Percentiles rank a stretch among this genome's conserved stretches.
Conservation (phyloP, 345 rosid species). For the Fremontodendron californicum region DNA sequence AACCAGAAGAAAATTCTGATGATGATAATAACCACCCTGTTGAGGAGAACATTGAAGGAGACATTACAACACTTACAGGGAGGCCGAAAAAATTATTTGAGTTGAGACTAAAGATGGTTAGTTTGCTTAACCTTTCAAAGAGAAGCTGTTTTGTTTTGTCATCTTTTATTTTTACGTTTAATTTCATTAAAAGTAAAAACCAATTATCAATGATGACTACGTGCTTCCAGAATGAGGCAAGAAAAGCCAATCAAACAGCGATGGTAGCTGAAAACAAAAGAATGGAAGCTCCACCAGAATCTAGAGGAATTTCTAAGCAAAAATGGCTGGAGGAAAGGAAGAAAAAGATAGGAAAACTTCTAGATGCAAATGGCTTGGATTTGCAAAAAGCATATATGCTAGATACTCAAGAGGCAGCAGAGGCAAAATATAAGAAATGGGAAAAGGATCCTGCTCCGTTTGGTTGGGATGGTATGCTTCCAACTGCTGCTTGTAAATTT, state of each 20-base stretch:
- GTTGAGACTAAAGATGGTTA: conserved; percentile 81
- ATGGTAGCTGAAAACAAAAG: conserved; percentile 87
- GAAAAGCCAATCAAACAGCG: conserved; percentile 85
- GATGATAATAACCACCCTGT: conserved; percentile 35
- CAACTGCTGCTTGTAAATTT: background rate
- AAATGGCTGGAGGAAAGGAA: conserved; percentile 92
- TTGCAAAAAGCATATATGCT: conserved; percentile 77
- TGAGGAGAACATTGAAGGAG: conserved; percentile 49
- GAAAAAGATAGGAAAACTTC: conserved; percentile 82
- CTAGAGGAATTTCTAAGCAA: conserved; percentile 87
- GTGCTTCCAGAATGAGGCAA: conserved; percentile 63
- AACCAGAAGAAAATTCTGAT: conserved; percentile 43
- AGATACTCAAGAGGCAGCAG: conserved; percentile 89
- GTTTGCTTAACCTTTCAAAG: background rate
- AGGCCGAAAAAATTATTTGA: conserved; percentile 76
- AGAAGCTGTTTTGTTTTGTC: conserved; percentile 10
- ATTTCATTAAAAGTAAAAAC: background rate
- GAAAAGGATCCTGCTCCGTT: conserved; percentile 89
- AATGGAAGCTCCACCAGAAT: conserved; percentile 78
- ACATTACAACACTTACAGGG: conserved; percentile 68
- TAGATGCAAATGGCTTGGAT: conserved; percentile 91
- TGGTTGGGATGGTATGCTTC: conserved; percentile 89
- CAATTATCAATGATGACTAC: conserved; percentile 4
- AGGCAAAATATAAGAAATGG: conserved; percentile 91
- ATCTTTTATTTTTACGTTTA: background rate